These are phyloP conservation scores for Orychophragmus violaceus DNA, from an alignment of 345 rosid species.

Conservation along the genomic window DNA sequence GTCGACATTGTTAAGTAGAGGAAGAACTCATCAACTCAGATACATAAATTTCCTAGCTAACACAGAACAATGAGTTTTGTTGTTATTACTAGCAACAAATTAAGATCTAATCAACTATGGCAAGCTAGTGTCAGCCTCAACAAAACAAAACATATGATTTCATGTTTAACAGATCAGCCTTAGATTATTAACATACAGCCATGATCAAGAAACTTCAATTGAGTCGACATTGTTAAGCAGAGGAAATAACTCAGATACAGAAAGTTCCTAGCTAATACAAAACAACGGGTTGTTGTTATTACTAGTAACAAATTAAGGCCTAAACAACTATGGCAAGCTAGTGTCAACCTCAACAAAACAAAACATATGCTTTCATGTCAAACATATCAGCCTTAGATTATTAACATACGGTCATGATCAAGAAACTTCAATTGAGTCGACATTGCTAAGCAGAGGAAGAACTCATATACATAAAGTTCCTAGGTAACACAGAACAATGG, in stretches of 20 bases:
- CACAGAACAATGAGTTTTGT: background rate
- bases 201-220: background rate
- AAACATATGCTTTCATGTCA: background rate
- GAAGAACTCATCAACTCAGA: background rate
- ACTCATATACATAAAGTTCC: conserved; percentile 1
- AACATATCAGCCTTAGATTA: background rate
- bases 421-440: background rate
- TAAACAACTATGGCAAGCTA: background rate
- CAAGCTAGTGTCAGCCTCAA: background rate
- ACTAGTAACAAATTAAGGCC: too few species aligned
- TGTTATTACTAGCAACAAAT: too few species aligned
- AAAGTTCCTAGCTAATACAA: background rate
- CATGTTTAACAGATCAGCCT: background rate
- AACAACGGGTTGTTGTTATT: background rate
- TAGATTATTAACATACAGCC: background rate
- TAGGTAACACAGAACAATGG: background rate
- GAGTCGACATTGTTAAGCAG: background rate
- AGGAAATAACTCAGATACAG: conserved; percentile 2
- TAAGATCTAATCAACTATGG: too few species aligned
- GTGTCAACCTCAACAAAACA: background rate
- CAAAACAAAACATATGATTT: background rate
- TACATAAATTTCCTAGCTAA: conserved; percentile 2
- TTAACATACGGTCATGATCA: background rate
- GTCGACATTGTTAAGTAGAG: conserved; percentile 1
- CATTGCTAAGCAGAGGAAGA: conserved; percentile 7